Evolutionary conservation across 2,329 filamentous ascomycete genomes (phyloP).

Genomic region (Ophiostoma tasmaniense): DNA sequence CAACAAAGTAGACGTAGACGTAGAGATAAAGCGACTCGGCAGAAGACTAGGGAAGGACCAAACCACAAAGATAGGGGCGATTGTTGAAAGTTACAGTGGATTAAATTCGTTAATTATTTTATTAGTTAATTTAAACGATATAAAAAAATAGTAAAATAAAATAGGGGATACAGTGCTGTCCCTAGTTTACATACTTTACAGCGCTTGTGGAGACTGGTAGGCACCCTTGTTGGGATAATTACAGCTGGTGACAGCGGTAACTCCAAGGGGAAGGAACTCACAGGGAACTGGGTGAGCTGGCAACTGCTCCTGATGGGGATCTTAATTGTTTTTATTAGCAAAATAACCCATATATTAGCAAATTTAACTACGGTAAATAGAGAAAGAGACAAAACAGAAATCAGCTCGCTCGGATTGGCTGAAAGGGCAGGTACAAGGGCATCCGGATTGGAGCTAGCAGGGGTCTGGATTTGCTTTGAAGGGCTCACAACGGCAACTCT

Average conservation of each 20-base stretch:
- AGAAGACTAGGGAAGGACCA: not conserved
- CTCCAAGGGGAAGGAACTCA: not conserved
- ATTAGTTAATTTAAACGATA: not conserved
- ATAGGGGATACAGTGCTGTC: not conserved
- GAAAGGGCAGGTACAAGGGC: not conserved
- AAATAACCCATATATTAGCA: not conserved
- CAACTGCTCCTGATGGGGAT: not conserved
- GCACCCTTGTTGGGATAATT: not conserved
- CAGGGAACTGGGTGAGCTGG: not conserved
- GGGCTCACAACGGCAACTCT: not conserved
- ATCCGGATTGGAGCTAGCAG: not conserved
- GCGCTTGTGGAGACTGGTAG: not conserved
- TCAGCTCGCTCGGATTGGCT: slow-evolving; percentile 19
- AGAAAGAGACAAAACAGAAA: slow-evolving; percentile 13
- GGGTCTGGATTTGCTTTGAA: not conserved
- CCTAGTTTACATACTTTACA: not conserved
- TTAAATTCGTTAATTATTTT: not conserved
- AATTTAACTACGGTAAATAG: not conserved
- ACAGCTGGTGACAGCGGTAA: not conserved
- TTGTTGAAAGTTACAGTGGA: slow-evolving; percentile 5
- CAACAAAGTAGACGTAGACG: not conserved
- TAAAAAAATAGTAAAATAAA: not conserved
- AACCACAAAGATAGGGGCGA: not conserved
- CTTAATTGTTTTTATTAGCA: not conserved
- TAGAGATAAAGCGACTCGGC: not conserved